phyloP scores from a whole-genome alignment of 768 basidiomycete genomes.

The Termitomyces sp. region DNA sequence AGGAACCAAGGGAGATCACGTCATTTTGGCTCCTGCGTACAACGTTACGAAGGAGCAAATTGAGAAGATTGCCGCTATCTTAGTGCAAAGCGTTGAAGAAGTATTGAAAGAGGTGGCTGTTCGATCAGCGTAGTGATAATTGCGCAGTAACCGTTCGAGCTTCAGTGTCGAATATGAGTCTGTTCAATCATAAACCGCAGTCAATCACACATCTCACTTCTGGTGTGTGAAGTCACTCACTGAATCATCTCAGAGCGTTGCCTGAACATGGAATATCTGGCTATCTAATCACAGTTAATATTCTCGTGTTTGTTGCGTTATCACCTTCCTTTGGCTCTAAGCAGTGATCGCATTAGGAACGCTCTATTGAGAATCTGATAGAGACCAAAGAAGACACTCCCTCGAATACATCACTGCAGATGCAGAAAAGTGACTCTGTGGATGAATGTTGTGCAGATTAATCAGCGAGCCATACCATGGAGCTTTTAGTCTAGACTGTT shows the following conservation, averaged over 20 bases:
- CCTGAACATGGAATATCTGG: neutral
- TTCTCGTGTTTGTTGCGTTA: neutral
- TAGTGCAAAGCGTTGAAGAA: constrained; percentile 66
- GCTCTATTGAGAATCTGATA: neutral
- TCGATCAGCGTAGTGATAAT: neutral
- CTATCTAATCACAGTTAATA: neutral
- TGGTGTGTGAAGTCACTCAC: too few species aligned
- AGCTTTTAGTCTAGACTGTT: neutral
- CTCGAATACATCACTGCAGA: neutral
- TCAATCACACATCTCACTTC: neutral
- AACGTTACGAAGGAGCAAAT: constrained; percentile 69
- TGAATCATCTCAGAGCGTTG: too few species aligned
- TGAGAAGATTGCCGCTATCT: constrained; percentile 58
- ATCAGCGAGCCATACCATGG: neutral
- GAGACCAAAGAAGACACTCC: neutral
- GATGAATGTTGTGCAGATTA: neutral
- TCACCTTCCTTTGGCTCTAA: neutral
- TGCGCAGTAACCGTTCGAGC: neutral
- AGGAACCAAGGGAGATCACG: constrained; percentile 66
- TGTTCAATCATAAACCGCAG: neutral
- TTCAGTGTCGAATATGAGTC: neutral
- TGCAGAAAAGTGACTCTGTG: neutral
- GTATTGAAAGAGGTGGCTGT: constrained; percentile 38
- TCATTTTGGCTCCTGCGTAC: constrained; percentile 77
- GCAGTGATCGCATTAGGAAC: neutral